Evolutionary conservation across 1,284 basidiomycete genomes (phyloP).

Genomic region (Ganoderma leucocontextum): DNA sequence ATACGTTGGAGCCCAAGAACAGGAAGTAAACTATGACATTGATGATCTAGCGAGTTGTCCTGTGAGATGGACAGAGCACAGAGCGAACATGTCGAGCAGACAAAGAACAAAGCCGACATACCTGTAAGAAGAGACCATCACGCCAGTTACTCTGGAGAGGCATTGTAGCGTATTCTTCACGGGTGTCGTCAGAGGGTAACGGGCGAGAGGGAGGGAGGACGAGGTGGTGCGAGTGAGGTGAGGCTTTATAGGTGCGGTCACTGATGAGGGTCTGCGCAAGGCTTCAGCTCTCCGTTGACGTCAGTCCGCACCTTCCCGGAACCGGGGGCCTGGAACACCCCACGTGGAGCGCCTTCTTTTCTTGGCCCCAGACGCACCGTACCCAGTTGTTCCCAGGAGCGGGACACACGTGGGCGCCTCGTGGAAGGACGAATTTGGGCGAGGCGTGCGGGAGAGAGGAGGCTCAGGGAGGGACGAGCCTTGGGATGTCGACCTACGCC

Average conservation of each 20-base stretch:
- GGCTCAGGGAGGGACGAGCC: constrained; percentile 22
- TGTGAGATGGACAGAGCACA: not conserved
- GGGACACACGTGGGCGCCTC: constrained; percentile 25
- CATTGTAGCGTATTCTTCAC: constrained; percentile 24
- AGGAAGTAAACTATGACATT: constrained; percentile 84
- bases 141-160: constrained; percentile 58
- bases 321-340: not conserved
- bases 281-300: constrained; percentile 16
- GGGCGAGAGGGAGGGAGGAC: constrained; percentile 13
- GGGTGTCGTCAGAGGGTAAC: constrained; percentile 14
- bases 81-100: not conserved
- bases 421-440: constrained; percentile 18
- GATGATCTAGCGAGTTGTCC: constrained; percentile 56
- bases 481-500: constrained; percentile 65
- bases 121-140: constrained; percentile 84
- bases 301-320: constrained; percentile 16
- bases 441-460: constrained; percentile 2
- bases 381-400: constrained; percentile 23
- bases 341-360: not conserved
- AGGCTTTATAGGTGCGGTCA: constrained; percentile 26
- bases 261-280: constrained; percentile 1
- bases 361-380: constrained; percentile 20
- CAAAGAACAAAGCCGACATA: constrained; percentile 39
- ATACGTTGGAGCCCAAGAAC: constrained; percentile 90
- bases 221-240: constrained; percentile 17